Evolutionary conservation across 768 basidiomycete species (phyloP), one percentile per base, ranked within the genome.

Genomic region (Pulveroboletus sp.): DNA sequence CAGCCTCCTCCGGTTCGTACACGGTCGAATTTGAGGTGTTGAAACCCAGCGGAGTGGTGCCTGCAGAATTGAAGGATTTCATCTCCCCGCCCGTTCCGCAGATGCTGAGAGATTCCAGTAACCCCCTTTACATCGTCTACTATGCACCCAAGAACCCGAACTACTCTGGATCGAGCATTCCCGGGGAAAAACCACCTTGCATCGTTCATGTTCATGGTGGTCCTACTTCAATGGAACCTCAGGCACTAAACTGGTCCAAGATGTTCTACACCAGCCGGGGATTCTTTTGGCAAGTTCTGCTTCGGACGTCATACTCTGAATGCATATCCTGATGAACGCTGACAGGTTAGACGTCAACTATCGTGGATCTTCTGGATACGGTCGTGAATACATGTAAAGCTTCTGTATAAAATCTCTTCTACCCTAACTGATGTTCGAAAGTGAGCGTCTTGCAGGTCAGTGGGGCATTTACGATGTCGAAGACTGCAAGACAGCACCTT

Each of bases 391-490:
- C 56, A 78, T 76, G 73, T 74, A 52, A 37, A 70, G 12, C 34
- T 24, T 1, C 2, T 13, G 30, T n/a, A 6, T 11, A 23, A 6
- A 6, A 0, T 16, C 22, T 1, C 17, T 22, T 14, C 13, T 16
- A 16, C 6, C 7, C 13, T 23, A 7, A 24, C 43, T 48, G 26
- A 59, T 26, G 9, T 35, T 69, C 2, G 16, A n/a, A 69, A 62
- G 57, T 36, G 73, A 82, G 14, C 77, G 80, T 12, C 77, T 89
- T 6, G 68, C 70, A 26, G 75, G 76, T 3, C 65, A 79, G 3
- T 92, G 89, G 89, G 89, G 89, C 3, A 56, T 85, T 10, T 76
- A 82, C 7, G 89, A 92, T 50, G 76, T 83, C 1, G 63, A 74
- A 9, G 89, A 92, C 58, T 79, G 78, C 53, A 76, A 30, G 14